Conservation (phyloP, 1,139 yeast genomes). For the Hemisphaericaspora subhashii region DNA sequence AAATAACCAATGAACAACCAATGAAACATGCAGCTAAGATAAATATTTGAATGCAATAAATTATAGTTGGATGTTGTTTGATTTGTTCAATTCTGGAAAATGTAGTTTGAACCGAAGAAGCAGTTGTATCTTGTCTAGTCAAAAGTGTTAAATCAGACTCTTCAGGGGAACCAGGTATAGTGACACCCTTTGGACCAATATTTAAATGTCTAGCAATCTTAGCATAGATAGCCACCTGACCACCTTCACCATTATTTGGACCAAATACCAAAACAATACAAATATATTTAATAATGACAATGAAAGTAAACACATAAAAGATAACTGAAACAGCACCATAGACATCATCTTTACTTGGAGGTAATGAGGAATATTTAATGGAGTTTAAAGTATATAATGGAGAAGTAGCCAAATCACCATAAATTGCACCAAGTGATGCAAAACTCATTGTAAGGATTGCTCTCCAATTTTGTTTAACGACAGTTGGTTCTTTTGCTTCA, state of each 20-base stretch:
- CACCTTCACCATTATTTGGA: slow-evolving; percentile 61
- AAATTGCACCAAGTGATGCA: slow-evolving; percentile 54
- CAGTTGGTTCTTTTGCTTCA: slow-evolving; percentile 3
- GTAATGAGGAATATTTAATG: slow-evolving; percentile 32
- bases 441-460: slow-evolving; percentile 26
- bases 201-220: slow-evolving; percentile 50
- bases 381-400: slow-evolving; percentile 55
- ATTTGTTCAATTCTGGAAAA: slow-evolving; percentile 15
- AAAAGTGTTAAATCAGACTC: slow-evolving; percentile 36
- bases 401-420: slow-evolving; percentile 64
- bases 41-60: slow-evolving; percentile 29
- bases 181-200: slow-evolving; percentile 49
- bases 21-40: slow-evolving; percentile 46
- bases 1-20: slow-evolving; percentile 56
- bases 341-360: slow-evolving; percentile 38
- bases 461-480: slow-evolving; percentile 23
- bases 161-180: slow-evolving; percentile 39
- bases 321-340: slow-evolving; percentile 54
- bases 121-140: slow-evolving; percentile 41
- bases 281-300: slow-evolving; percentile 53
- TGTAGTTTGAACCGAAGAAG: slow-evolving; percentile 22
- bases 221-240: slow-evolving; percentile 61
- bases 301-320: slow-evolving; percentile 54
- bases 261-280: slow-evolving; percentile 49
- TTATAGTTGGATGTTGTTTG: slow-evolving; percentile 24